phyloP scores from a whole-genome alignment of 805 yeast genomes.

The Nakazawaea pomicola region DNA sequence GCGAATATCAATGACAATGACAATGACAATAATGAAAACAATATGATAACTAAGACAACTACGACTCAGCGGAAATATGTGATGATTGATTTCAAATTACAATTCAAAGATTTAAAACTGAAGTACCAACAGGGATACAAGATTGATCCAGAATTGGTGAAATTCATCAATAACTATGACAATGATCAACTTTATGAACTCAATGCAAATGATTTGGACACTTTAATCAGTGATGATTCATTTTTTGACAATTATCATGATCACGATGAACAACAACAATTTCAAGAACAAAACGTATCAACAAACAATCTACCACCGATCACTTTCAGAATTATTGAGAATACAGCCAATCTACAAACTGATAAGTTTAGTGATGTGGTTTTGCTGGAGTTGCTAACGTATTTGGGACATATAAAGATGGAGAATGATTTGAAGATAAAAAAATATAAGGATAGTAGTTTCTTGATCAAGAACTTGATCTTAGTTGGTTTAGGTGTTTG shows the following conservation, averaged over 20 bases:
- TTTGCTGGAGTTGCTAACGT: constrained; percentile 23
- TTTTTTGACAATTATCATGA: constrained; percentile 19
- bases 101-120: constrained; percentile 59
- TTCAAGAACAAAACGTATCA: neutral
- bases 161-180: constrained; percentile 46
- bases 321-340: constrained; percentile 42
- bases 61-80: constrained; percentile 47
- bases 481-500: constrained; percentile 33
- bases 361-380: constrained; percentile 23
- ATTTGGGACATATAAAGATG: constrained; percentile 25
- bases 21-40: constrained; percentile 16
- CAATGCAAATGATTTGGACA: constrained; percentile 18
- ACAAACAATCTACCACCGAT: constrained; percentile 26
- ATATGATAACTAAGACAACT: constrained; percentile 13
- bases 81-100: constrained; percentile 61
- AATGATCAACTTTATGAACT: constrained; percentile 25
- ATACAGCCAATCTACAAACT: constrained; percentile 19
- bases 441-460: constrained; percentile 29
- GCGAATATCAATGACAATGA: neutral
- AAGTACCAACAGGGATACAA: constrained; percentile 37
- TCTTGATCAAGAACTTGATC: constrained; percentile 29
- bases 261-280: constrained; percentile 18
- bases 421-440: constrained; percentile 23
- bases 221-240: constrained; percentile 22
- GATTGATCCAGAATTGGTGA: constrained; percentile 53